These are phyloP conservation scores for Amanita brunnescens DNA, from an alignment of 768 basidiomycete species.

Conservation along the genomic window DNA sequence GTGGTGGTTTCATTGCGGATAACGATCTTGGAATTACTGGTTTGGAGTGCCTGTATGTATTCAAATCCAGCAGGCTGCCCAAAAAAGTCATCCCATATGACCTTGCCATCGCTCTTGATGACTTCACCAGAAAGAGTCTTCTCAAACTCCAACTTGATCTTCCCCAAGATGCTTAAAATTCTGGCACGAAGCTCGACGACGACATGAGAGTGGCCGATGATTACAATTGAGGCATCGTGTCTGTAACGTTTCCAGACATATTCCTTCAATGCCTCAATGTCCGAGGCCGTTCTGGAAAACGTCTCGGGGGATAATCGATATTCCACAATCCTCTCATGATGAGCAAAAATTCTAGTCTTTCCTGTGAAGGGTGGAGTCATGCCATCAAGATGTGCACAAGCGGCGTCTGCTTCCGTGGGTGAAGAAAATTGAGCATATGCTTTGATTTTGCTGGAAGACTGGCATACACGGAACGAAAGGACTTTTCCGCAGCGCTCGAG, in stretches of 20 bases:
- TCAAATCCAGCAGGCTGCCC: slow-evolving; percentile 25
- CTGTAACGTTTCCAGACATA: slow-evolving; percentile 23
- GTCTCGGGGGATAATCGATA: slow-evolving; percentile 31
- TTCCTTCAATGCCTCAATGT: slow-evolving; percentile 37
- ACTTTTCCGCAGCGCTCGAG: slow-evolving; percentile 26
- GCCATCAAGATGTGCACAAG: slow-evolving; percentile 37
- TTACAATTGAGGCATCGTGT: slow-evolving; percentile 16
- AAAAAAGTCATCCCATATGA: slow-evolving; percentile 64
- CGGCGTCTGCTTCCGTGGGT: slow-evolving; percentile 41
- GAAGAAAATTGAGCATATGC: slow-evolving; percentile 51
- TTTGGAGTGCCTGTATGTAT: slow-evolving; percentile 40
- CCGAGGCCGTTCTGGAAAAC: slow-evolving; percentile 32
- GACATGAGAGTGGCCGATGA: slow-evolving; percentile 18
- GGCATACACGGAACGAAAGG: slow-evolving; percentile 34
- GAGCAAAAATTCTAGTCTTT: slow-evolving; percentile 36
- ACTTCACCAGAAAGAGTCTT: slow-evolving; percentile 54
- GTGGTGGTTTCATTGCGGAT: slow-evolving; percentile 34
- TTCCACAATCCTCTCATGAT: slow-evolving; percentile 44
- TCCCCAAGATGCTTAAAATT: slow-evolving; percentile 38
- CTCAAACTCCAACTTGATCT: slow-evolving; percentile 54
- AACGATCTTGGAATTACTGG: slow-evolving; percentile 26
- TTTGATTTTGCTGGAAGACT: slow-evolving; percentile 42
- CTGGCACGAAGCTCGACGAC: slow-evolving; percentile 42
- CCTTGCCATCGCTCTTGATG: slow-evolving; percentile 39
- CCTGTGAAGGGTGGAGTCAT: slow-evolving; percentile 38